Evolutionary conservation across 1,284 basidiomycete species (phyloP), one percentile per base, ranked within the genome.

Genomic region (Xanthoconium separans): DNA sequence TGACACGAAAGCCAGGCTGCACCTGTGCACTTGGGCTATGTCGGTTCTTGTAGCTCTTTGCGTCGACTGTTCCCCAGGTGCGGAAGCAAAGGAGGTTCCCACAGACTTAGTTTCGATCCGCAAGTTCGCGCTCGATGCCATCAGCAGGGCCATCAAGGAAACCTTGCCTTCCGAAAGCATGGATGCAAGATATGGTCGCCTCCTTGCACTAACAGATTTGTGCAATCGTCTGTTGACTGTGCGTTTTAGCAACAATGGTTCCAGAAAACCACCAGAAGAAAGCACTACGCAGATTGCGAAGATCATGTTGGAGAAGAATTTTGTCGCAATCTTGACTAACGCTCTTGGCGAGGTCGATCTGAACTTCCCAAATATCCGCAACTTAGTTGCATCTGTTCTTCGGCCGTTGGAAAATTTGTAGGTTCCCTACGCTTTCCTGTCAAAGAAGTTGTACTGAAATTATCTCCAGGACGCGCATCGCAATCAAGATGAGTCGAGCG

Each of bases 281-380:
- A 79, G 83, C 12, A 88, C 90, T 3, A 89, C 95, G 16, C 95
- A 98, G 59, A 83, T 98, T 54, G 94, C 97, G 41, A 99, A 98
- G 76, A 83, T 95, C 58, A 99, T 99, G 97, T 75, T 99, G 44
- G 97, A 99, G 77, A 98, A 98, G 78, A 94, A 93, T 68, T 97
- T 92, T 64, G 97, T 98, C 20, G 82, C 89, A 7, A 87, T 90
- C 4, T 77, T 99, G 33, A 98, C 97, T 0, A 89, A 80, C 48
- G 90, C 94, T 12, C 79, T 98, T 10, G 88, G 92, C 8, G 97
- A 99, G 54, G 85, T 98, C 37, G 97, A 99, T 67, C 81, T 98
- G 50, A 97, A 98, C 69, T 96, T 95, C 73, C 97, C 97, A 2
- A 88, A 95, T 61, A 86, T 98, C 60, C 87, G 90, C 54, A 82